These are phyloP conservation scores for Ettlia oleoabundans DNA, from an alignment of 139 green algal genomes.

Conservation along the genomic window DNA sequence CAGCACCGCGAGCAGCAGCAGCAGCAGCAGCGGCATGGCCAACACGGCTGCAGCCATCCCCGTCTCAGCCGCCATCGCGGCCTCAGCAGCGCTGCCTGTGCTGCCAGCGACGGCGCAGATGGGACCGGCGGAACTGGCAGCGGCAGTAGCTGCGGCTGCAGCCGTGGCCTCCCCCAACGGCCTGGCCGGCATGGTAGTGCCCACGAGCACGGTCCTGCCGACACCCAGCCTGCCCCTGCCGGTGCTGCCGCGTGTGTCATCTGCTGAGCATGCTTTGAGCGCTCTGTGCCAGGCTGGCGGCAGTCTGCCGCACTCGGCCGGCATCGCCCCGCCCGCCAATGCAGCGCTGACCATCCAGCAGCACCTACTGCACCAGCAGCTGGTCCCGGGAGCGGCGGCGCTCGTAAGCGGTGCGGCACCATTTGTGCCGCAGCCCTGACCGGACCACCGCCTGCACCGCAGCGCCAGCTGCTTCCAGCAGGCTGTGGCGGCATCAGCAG, in stretches of 20 bases:
- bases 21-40: not conserved
- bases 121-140: conserved; percentile 1
- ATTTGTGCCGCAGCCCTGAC: not conserved
- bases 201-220: not conserved
- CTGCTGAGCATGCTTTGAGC: not conserved
- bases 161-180: not conserved
- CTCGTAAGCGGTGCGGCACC: not conserved
- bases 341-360: not conserved
- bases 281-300: not conserved
- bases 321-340: no score
- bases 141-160: conserved; percentile 9
- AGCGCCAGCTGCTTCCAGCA: no score
- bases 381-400: not conserved
- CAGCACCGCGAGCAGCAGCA: not conserved
- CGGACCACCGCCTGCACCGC: no score
- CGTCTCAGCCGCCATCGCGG: not conserved
- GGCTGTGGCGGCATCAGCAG: no score
- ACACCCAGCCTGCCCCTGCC: not conserved
- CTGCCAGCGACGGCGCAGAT: not conserved
- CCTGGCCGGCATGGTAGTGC: not conserved
- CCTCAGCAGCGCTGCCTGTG: not conserved
- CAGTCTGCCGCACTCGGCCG: not conserved
- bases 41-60: not conserved
- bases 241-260: not conserved
- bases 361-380: not conserved